Conservation (phyloP, 495 filamentous ascomycete genomes). For the Aspergillus hancockii region DNA sequence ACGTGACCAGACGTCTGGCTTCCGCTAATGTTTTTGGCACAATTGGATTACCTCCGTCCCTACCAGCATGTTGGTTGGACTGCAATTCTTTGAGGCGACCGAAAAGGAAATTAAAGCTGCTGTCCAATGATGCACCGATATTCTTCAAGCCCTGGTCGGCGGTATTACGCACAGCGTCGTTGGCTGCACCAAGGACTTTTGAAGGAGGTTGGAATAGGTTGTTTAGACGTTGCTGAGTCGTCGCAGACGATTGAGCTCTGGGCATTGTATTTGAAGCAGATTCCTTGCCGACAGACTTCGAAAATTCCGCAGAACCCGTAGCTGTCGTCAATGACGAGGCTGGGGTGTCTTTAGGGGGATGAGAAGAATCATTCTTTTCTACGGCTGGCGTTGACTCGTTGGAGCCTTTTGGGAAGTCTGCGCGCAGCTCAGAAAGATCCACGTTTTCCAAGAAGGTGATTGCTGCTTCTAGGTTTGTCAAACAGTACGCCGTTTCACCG, state of each 20-base stretch:
- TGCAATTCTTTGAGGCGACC: constrained; percentile 77
- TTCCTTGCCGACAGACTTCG: constrained; percentile 36
- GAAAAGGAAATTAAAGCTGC: constrained; percentile 91
- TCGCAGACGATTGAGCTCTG: constrained; percentile 41
- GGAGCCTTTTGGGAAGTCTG: constrained; percentile 68
- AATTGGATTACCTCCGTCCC: constrained; percentile 41
- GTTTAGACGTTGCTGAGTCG: constrained; percentile 65
- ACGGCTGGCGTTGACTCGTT: constrained; percentile 54
- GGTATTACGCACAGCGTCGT: constrained; percentile 78
- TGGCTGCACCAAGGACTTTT: constrained; percentile 75
- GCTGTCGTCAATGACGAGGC: constrained; percentile 38
- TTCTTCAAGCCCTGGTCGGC: constrained; percentile 90
- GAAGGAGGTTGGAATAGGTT: constrained; percentile 82
- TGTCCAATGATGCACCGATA: constrained; percentile 82
- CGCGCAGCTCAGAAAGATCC: constrained; percentile 85
- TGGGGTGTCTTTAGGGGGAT: constrained; percentile 28
- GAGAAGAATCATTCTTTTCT: constrained; percentile 34
- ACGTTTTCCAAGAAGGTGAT: constrained; percentile 98
- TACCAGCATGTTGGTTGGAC: constrained; percentile 42
- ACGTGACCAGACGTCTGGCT: constrained; percentile 79
- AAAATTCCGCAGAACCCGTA: constrained; percentile 35
- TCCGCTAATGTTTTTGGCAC: constrained; percentile 91
- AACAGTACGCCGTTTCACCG: constrained; percentile 92
- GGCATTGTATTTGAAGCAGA: constrained; percentile 40
- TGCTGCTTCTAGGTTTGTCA: constrained; percentile 93